A percentile compares a stretch with the other conserved stretches of the same genome.
Conservation (phyloP, 768 basidiomycete genomes). For the Tulasnella calospora region DNA sequence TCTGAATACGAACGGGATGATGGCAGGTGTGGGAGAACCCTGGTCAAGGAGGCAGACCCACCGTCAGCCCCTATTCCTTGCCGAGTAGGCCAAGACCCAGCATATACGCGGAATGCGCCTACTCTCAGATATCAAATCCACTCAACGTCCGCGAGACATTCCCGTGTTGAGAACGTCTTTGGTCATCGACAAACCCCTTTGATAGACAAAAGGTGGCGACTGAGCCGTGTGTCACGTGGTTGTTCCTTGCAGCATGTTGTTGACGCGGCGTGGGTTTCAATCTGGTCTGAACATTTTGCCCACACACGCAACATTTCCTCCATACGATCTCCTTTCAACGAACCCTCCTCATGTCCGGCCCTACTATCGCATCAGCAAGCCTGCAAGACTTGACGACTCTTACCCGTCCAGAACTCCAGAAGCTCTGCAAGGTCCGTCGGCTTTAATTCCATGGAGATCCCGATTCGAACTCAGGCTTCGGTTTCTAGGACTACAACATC, state of each 20-base stretch:
- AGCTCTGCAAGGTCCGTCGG: constrained; percentile 19
- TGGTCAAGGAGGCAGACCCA: not conserved
- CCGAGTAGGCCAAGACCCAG: no score
- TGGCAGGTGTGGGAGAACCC: not conserved
- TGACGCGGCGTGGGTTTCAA: constrained; percentile 5
- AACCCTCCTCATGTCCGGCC: not conserved
- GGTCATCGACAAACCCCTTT: not conserved
- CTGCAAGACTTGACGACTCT: not conserved
- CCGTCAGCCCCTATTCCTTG: not conserved
- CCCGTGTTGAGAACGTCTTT: not conserved
- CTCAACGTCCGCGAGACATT: no score
- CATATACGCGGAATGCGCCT: no score
- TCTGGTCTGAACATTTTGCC: constrained; percentile 5
- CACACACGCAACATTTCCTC: not conserved
- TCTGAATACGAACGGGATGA: not conserved
- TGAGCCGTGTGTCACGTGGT: not conserved
- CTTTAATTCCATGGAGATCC: not conserved
- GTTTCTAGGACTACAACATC: constrained; percentile 21
- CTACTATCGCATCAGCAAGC: not conserved
- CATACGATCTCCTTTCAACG: not conserved
- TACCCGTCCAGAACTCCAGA: constrained; percentile 13
- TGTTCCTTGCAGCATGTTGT: not conserved
- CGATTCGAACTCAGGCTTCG: not conserved
- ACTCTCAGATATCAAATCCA: no score
- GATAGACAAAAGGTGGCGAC: not conserved